These are phyloP conservation scores for Rubroboletus satanas DNA, from an alignment of 768 basidiomycete genomes.

Conservation along the genomic window DNA sequence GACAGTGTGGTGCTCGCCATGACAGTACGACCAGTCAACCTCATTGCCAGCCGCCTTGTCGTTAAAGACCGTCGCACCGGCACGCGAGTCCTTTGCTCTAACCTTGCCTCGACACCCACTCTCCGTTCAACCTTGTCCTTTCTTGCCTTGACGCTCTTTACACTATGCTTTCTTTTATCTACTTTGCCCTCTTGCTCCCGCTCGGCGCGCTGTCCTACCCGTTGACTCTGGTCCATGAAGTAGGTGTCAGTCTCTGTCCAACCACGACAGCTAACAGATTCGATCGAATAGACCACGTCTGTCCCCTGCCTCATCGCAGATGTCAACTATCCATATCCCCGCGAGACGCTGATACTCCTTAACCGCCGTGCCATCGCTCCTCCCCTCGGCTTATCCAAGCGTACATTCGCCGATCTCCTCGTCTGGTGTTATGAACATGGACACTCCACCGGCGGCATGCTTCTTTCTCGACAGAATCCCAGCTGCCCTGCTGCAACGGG, in stretches of 20 bases:
- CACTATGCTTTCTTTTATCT: constrained; percentile 22
- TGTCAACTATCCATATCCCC: constrained; percentile 22
- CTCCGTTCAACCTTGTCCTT: neutral
- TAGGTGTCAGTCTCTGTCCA: neutral
- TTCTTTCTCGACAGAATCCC: constrained; percentile 25
- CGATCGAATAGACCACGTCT: constrained; percentile 5
- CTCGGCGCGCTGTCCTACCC: constrained; percentile 19
- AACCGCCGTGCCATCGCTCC: constrained; percentile 17
- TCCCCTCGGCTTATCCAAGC: constrained; percentile 22
- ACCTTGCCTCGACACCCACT: neutral
- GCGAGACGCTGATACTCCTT: constrained; percentile 23
- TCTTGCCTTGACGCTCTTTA: constrained; percentile 8
- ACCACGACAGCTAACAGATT: neutral
- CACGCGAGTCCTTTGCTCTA: neutral
- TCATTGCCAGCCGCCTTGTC: constrained; percentile 12
- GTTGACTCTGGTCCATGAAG: constrained; percentile 8
- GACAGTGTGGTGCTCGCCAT: neutral
- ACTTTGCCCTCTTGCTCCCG: constrained; percentile 19
- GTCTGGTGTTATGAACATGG: constrained; percentile 25
- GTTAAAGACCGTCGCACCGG: neutral
- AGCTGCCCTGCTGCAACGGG: constrained; percentile 9
- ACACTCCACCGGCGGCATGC: constrained; percentile 4
- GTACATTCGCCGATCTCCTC: constrained; percentile 26
- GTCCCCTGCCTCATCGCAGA: constrained; percentile 28
- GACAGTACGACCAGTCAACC: constrained; percentile 1